Evolutionary conservation across 2,329 filamentous ascomycete genomes (phyloP), one percentile per base, ranked within the genome.

Genomic region (Neofusicoccum ribis): DNA sequence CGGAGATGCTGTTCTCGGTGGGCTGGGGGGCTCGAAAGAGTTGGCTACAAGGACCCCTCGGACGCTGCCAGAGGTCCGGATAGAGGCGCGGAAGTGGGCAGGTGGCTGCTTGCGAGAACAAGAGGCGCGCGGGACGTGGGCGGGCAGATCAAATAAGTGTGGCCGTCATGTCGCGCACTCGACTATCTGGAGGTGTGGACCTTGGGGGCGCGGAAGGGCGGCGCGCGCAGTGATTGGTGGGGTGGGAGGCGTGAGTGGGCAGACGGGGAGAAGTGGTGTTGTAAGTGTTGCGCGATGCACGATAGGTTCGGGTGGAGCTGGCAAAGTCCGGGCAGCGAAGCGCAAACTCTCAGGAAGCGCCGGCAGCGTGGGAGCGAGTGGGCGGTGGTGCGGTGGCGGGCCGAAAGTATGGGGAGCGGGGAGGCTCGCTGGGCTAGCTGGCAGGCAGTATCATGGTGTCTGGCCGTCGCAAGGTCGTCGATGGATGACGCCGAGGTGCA

Each of bases 401-500:
- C 41, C 39, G 41, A 46, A 60, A 47, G 56, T 60, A 47, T 60
- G 56, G 31, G 31, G 56, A 60, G 56, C 56, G 56, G 56, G 56
- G 44, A 23, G 23, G 37, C 15, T n/a, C 27, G 36, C 52, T 43
- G 15, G 23, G 37, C 15, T n/a, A 43, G 36, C 52, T 43, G 37
- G 52, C 39, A 37, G 41, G 23, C 27, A 6, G 43, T 47, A 60
- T 60, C 41, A 47, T 59, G 54, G 20, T 60, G 43, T 12, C 52
- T 17, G 15, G 37, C 9, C 5, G 23, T 12, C 23, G 27, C 43
- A 1, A 11, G 15, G 27, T 15, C 20, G 39, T 12, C 27, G 41
- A 37, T 60, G 56, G 36, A 60, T 60, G 56, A 60, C 56, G 56
- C 54, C 41, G 41, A 44, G 54, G 54, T 44, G 54, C 44, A n/a